Percentiles rank a stretch among this genome's conserved stretches.
These are phyloP conservation scores for Turnera subulata DNA, from an alignment of 345 rosid species.

Conservation along the genomic window DNA sequence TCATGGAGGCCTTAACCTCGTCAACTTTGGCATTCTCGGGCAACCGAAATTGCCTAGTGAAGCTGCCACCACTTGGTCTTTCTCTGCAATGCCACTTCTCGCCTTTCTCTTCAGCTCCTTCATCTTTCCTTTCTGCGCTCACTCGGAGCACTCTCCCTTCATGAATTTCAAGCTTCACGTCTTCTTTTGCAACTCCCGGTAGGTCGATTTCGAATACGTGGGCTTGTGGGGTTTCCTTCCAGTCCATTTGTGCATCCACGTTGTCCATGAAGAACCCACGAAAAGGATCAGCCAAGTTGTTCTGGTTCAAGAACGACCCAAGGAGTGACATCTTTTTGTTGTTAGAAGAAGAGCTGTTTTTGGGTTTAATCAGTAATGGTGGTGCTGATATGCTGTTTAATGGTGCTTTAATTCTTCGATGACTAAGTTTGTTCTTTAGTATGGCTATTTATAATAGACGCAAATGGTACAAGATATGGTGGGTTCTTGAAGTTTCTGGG, in stretches of 20 bases:
- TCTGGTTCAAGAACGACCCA: neutral
- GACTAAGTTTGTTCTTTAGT: neutral
- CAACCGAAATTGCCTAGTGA: conserved; percentile 29
- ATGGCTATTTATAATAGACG: neutral
- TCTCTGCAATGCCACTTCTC: conserved; percentile 41
- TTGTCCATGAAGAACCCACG: neutral
- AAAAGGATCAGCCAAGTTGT: conserved; percentile 3
- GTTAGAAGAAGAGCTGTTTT: too few relatives aligned
- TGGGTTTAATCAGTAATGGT: too few relatives aligned
- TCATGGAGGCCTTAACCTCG: conserved; percentile 38
- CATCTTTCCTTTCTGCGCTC: conserved; percentile 21
- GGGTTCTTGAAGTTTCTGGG: conserved; percentile 6
- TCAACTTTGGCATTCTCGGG: conserved; percentile 33
- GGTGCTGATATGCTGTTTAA: too few relatives aligned
- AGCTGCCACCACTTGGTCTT: conserved; percentile 9
- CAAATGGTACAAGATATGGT: neutral
- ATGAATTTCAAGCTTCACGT: conserved; percentile 35
- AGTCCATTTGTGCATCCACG: conserved; percentile 25
- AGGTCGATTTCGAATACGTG: conserved; percentile 36
- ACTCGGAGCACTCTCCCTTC: conserved; percentile 19
- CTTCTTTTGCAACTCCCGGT: conserved; percentile 37
- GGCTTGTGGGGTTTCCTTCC: conserved; percentile 39
- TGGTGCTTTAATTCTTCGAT: too few relatives aligned
- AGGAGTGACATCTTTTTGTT: conserved; percentile 18
- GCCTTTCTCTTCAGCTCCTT: conserved; percentile 14